Evolutionary conservation across 306 rosid species (phyloP).

Genomic region (Fragaria ananassa): DNA sequence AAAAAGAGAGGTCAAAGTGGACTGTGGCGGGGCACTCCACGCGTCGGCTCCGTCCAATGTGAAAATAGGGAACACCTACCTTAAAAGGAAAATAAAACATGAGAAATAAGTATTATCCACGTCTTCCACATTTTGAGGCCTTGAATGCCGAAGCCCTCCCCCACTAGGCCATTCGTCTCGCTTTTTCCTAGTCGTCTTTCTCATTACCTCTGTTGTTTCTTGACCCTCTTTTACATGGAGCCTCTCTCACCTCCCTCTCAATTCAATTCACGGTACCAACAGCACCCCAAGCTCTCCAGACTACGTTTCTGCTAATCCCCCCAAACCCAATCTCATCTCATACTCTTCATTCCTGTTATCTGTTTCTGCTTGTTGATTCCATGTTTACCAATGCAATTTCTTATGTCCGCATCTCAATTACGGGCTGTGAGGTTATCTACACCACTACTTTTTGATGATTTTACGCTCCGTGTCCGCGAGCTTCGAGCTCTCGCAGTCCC

Average conservation of each 20-base stretch:
- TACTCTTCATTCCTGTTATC: not conserved
- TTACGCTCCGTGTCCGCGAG: slow-evolving; percentile 42
- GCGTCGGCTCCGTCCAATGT: slow-evolving; percentile 63
- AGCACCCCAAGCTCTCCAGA: slow-evolving; percentile 30
- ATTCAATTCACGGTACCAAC: slow-evolving; percentile 1
- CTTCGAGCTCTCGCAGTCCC: slow-evolving; percentile 41
- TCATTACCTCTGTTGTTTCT: not conserved
- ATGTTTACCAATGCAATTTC: slow-evolving; percentile 39
- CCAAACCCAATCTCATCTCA: not conserved
- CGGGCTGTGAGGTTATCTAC: slow-evolving; percentile 21
- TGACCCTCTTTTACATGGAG: slow-evolving; percentile 7
- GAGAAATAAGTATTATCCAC: slow-evolving; percentile 44
- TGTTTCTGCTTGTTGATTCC: slow-evolving; percentile 8
- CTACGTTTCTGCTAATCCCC: slow-evolving; percentile 12
- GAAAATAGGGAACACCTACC: not conserved
- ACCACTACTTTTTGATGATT: slow-evolving; percentile 46
- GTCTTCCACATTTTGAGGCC: slow-evolving; percentile 53
- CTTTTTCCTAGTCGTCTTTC: not conserved
- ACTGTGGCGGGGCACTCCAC: no score
- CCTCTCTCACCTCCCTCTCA: slow-evolving; percentile 3
- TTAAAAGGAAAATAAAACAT: not conserved
- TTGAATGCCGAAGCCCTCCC: slow-evolving; percentile 16
- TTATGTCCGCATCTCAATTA: slow-evolving; percentile 12
- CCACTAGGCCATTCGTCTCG: no score
- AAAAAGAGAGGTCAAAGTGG: no score